A percentile compares a stretch with the other conserved stretches of the same genome.
phyloP scores from a whole-genome alignment of 2,329 filamentous ascomycete genomes.

The Fusarium sp. region DNA sequence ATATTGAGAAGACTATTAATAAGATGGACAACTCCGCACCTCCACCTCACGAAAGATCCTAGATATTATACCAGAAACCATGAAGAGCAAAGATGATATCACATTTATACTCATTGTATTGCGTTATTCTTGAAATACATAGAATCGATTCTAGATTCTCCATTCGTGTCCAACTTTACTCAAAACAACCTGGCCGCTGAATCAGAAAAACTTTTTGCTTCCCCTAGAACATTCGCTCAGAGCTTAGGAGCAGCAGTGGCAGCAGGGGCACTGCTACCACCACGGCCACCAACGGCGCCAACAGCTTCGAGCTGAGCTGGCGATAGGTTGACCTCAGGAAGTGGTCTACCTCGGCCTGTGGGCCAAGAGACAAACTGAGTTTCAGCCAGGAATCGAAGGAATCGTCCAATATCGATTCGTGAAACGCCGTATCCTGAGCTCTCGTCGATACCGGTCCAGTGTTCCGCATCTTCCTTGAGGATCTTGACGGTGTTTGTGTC shows the following conservation, averaged over 20 bases:
- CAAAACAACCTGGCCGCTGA: neutral
- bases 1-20: too few species aligned
- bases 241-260: slow-evolving; percentile 7
- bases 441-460: slow-evolving; percentile 72
- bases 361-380: slow-evolving; percentile 52
- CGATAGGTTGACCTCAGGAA: slow-evolving; percentile 43
- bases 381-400: slow-evolving; percentile 50
- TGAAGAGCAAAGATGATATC: neutral
- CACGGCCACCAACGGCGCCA: slow-evolving; percentile 45
- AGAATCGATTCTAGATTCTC: neutral
- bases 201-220: slow-evolving; percentile 15
- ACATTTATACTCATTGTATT: neutral
- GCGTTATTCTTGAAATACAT: neutral
- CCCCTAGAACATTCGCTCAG: neutral
- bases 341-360: slow-evolving; percentile 46
- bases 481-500: slow-evolving; percentile 72
- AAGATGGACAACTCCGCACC: too few species aligned
- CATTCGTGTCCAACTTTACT: neutral
- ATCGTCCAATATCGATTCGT: slow-evolving; percentile 47
- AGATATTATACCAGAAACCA: neutral
- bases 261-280: slow-evolving; percentile 27
- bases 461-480: slow-evolving; percentile 73
- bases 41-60: slow-evolving; percentile 1
- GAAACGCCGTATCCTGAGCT: slow-evolving; percentile 60
- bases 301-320: slow-evolving; percentile 43